Percentiles rank a stretch among this genome's conserved stretches.
phyloP scores from a whole-genome alignment of 2,329 filamentous ascomycete genomes.

The Sarocladiaceae sp. region DNA sequence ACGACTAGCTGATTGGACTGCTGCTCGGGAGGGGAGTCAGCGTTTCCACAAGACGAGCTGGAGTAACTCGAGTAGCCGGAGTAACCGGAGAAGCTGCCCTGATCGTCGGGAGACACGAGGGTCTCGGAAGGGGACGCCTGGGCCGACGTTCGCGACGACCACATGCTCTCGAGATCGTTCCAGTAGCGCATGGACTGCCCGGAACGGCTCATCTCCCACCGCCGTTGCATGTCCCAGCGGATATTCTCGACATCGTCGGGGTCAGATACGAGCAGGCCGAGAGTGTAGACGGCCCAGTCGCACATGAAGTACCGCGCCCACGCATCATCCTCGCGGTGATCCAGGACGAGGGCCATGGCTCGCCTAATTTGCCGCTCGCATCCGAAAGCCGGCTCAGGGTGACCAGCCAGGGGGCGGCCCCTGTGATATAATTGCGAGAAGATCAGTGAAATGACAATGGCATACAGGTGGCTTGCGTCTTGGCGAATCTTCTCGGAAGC shows the following conservation, averaged over 20 bases:
- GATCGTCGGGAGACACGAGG: not conserved
- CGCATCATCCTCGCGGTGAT: slow-evolving; percentile 11
- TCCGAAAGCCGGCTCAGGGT: not conserved
- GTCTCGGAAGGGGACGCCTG: not conserved
- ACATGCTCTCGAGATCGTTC: slow-evolving; percentile 16
- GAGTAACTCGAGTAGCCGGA: too few species aligned
- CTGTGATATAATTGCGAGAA: slow-evolving; percentile 13
- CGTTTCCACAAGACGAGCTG: not conserved
- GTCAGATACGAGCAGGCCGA: slow-evolving; percentile 14
- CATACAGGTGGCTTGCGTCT: slow-evolving; percentile 17
- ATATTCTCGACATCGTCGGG: slow-evolving; percentile 14
- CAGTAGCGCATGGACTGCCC: slow-evolving; percentile 15
- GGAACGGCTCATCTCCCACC: slow-evolving; percentile 16
- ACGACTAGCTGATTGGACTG: not conserved
- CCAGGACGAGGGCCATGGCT: slow-evolving; percentile 13
- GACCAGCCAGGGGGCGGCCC: not conserved
- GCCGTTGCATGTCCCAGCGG: slow-evolving; percentile 14
- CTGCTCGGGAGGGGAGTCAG: not conserved
- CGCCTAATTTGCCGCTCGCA: slow-evolving; percentile 16
- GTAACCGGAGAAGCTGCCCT: too few species aligned
- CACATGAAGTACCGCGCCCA: slow-evolving; percentile 23
- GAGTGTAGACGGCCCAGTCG: slow-evolving; percentile 19
- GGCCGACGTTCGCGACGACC: slow-evolving; percentile 9
- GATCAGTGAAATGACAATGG: slow-evolving; percentile 16
- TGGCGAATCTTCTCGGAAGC: not conserved